phyloP scores from a whole-genome alignment of 73 alveolate species.

The Symbiodinium pilosum region DNA sequence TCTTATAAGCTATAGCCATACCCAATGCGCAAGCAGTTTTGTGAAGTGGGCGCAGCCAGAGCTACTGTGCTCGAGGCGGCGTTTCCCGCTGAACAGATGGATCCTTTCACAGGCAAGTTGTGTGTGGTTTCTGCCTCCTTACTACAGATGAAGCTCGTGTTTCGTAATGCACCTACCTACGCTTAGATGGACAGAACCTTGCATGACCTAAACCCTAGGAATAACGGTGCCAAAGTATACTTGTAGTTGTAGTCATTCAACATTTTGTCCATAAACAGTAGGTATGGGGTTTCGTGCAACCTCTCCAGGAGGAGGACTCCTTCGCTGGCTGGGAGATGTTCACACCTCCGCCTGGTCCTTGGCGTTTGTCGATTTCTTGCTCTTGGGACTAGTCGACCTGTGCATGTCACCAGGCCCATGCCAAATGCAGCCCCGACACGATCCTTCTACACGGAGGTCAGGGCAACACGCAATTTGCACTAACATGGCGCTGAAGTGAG shows the following conservation, averaged over 20 bases:
- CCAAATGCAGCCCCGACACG: slow-evolving; percentile 48
- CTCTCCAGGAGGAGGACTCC: background rate
- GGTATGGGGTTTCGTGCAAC: background rate
- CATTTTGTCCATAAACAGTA: background rate
- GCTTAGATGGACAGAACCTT: too few relatives aligned
- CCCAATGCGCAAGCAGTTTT: too few relatives aligned
- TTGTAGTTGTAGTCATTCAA: background rate
- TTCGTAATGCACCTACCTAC: too few relatives aligned
- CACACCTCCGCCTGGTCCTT: background rate
- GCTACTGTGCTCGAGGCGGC: slow-evolving; percentile 48
- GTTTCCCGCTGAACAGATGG: slow-evolving; percentile 88
- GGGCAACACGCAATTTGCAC: background rate
- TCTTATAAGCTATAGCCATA: too few relatives aligned
- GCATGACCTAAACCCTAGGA: background rate
- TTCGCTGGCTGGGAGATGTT: background rate
- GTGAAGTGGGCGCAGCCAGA: too few relatives aligned
- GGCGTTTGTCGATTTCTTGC: too few relatives aligned
- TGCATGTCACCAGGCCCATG: slow-evolving; percentile 34
- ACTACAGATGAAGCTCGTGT: too few relatives aligned
- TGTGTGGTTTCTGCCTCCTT: too few relatives aligned
- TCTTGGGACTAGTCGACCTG: too few relatives aligned
- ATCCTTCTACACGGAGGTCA: slow-evolving; percentile 61
- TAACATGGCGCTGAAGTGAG: background rate
- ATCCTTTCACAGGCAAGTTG: slow-evolving; percentile 50
- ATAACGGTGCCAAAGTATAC: background rate